Evolutionary conservation across 2,329 filamentous ascomycete genomes (phyloP), one percentile per base, ranked within the genome.

Genomic region (Pestalotiopsis fici): DNA sequence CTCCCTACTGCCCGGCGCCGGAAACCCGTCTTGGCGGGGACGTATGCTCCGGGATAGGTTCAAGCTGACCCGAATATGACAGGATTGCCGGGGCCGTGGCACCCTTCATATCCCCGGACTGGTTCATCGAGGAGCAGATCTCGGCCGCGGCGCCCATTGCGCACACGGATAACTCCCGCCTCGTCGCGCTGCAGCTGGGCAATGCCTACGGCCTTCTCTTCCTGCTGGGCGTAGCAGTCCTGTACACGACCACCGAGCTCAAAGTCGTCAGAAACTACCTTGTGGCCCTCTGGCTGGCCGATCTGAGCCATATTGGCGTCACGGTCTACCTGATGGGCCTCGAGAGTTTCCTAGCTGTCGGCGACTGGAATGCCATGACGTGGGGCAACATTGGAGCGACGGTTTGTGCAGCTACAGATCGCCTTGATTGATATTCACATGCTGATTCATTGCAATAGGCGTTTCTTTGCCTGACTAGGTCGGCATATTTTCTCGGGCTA

Each of bases 371-470:
- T 76, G 81, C 85, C 39, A 86, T 91, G 82, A 86, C 89, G n/a
- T 92, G 89, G 88, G 92, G 91, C 2, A 94, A 94, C 73, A 83
- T 94, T 69, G 90, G 86, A 7, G 83, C 85, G 62, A 93, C 91
- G 28, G 86, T 89, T 35, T 11, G 31, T 35, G n/a, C n/a, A n/a
- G n/a, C n/a, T n/a, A n/a, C n/a, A n/a, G n/a, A n/a, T n/a, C n/a
- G n/a, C n/a, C n/a, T n/a, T n/a, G n/a, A n/a, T n/a, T n/a, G n/a
- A 35, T 11, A 35, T 35, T 35, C 31, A 35, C 31, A 35, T 35
- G 31, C 31, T 35, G 11, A 35, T 35, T 2, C 31, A 35, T 35
- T 35, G 11, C 31, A 6, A n/a, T 11, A 35, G 31, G 43, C 43
- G n/a, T 50, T 50, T 11, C 43, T 50, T 18, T 50, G 43, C 43